Conservation (phyloP, 1,139 yeast genomes). For the Pichia sp. region DNA sequence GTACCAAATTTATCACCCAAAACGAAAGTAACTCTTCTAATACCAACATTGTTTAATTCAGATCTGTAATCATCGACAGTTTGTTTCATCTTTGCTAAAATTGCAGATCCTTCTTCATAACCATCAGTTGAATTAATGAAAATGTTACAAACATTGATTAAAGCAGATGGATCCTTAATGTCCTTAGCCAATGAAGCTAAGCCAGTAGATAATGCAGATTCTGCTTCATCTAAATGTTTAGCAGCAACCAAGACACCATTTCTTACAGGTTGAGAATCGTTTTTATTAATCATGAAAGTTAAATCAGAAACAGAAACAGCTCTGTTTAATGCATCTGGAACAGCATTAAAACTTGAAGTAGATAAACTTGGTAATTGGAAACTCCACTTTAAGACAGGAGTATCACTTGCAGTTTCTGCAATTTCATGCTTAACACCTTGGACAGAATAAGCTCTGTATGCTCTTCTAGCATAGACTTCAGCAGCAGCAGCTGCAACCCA, state of each 20-base stretch:
- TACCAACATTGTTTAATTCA: constrained; percentile 60
- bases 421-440: constrained; percentile 64
- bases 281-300: constrained; percentile 70
- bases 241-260: constrained; percentile 85
- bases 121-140: constrained; percentile 72
- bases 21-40: constrained; percentile 91
- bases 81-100: constrained; percentile 57
- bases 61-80: constrained; percentile 63
- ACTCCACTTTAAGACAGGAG: constrained; percentile 73
- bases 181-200: constrained; percentile 59
- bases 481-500: constrained; percentile 95
- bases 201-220: constrained; percentile 72
- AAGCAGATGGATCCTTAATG: constrained; percentile 27
- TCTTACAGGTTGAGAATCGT: constrained; percentile 58
- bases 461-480: constrained; percentile 93
- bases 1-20: constrained; percentile 77
- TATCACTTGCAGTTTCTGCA: constrained; percentile 36
- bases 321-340: constrained; percentile 63
- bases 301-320: constrained; percentile 91
- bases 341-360: constrained; percentile 62
- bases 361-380: constrained; percentile 76
- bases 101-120: constrained; percentile 62
- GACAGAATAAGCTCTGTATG: constrained; percentile 92
- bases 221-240: constrained; percentile 81
- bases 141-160: constrained; percentile 76